A percentile compares a stretch with the other conserved stretches of the same genome.
phyloP scores from a whole-genome alignment of 2,329 filamentous ascomycete genomes.

The Trichoderma semiorbis region DNA sequence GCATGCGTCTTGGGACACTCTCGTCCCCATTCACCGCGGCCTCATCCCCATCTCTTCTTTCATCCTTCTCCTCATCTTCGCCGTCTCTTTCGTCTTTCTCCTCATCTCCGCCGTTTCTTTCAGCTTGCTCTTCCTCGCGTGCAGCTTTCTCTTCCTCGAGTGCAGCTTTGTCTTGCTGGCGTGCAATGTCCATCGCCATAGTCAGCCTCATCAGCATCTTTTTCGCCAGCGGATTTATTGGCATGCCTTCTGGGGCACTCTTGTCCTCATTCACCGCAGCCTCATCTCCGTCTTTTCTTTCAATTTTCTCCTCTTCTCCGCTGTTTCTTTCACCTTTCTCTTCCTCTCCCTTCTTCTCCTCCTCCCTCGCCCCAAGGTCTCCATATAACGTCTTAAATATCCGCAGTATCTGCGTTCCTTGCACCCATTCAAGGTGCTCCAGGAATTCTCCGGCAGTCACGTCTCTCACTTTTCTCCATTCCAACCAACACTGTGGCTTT shows the following conservation, averaged over 20 bases:
- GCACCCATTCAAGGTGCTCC: background rate
- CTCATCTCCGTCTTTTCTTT: background rate
- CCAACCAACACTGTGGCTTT: constrained; percentile 26
- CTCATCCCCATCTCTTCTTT: background rate
- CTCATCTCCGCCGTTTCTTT: background rate
- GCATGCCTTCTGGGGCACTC: background rate
- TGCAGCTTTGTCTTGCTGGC: too few species aligned
- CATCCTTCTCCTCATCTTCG: background rate
- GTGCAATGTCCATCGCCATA: background rate
- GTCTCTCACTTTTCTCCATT: constrained; percentile 27
- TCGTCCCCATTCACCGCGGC: background rate
- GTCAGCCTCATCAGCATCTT: background rate
- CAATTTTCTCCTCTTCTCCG: background rate
- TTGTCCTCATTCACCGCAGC: background rate
- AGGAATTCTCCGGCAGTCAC: background rate
- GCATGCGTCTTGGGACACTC: background rate
- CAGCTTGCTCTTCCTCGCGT: background rate
- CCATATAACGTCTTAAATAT: background rate
- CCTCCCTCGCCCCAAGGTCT: background rate
- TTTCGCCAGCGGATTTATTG: background rate
- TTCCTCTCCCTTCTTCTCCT: background rate
- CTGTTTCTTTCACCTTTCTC: background rate
- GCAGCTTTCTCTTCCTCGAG: background rate
- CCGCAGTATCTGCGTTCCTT: background rate
- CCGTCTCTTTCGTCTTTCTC: too few species aligned